A percentile compares a stretch with the other conserved stretches of the same genome.
phyloP scores from a whole-genome alignment of 1,284 basidiomycete genomes.

The Leccinum fallax region DNA sequence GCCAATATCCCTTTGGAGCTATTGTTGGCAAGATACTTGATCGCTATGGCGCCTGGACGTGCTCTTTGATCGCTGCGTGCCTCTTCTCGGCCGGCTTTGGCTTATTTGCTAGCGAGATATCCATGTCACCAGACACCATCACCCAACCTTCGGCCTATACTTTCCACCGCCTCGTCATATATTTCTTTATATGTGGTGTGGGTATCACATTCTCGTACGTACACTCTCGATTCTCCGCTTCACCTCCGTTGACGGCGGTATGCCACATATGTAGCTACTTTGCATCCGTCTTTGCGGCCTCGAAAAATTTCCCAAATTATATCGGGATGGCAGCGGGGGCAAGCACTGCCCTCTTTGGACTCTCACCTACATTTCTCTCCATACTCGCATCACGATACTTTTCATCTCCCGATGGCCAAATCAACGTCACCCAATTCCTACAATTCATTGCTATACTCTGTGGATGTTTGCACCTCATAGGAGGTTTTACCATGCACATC shows the following conservation, averaged over 20 bases:
- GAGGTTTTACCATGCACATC: slow-evolving; percentile 48
- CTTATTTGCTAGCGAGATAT: slow-evolving; percentile 59
- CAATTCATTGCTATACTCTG: slow-evolving; percentile 57
- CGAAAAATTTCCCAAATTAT: slow-evolving; percentile 63
- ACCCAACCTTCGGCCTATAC: slow-evolving; percentile 42
- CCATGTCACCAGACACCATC: slow-evolving; percentile 43
- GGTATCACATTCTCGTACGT: slow-evolving; percentile 73
- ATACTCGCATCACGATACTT: slow-evolving; percentile 62
- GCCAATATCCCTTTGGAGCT: slow-evolving; percentile 68
- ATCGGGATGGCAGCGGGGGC: slow-evolving; percentile 67
- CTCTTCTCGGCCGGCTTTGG: slow-evolving; percentile 63
- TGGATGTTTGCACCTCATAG: slow-evolving; percentile 55
- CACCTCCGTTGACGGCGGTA: not conserved
- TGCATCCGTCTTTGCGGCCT: slow-evolving; percentile 73
- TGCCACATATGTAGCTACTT: slow-evolving; percentile 56
- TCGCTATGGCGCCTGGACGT: slow-evolving; percentile 58
- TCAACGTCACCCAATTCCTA: slow-evolving; percentile 60
- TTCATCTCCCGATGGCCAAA: slow-evolving; percentile 46
- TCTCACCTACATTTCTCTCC: slow-evolving; percentile 76
- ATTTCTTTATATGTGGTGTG: slow-evolving; percentile 62
- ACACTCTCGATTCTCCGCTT: not conserved
- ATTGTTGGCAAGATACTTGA: slow-evolving; percentile 63
- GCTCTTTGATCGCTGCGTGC: slow-evolving; percentile 62
- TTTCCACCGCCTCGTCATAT: slow-evolving; percentile 56
- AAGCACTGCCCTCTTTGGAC: slow-evolving; percentile 71